Base-by-base conservation (phyloP, 148 eudicot genomes). In the Rheum nobile region DNA sequence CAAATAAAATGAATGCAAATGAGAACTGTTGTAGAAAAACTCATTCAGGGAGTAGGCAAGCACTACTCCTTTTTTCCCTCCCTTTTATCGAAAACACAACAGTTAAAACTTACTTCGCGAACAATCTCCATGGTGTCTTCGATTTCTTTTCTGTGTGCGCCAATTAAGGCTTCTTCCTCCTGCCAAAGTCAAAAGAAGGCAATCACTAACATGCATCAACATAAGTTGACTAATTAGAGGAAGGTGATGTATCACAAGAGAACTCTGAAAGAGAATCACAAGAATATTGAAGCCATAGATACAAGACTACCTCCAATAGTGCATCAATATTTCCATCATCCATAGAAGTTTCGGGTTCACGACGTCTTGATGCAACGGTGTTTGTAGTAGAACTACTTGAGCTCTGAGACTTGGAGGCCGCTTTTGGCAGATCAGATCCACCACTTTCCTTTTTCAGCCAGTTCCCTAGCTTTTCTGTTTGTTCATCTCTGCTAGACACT, bases 121-220 rank as follows among this genome's bases (percentile, higher is more conserved):
- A 96, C 99, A 44, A 96, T 92, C 87, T 92, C 99, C 99, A 96
- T 96, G 2, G 99, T 96, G 77, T 96, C 99, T 81, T 96, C 99
- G 44, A 96, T 96, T 85, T 96, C 99, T 82, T 96, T 96, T 78
- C 99, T 87, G 74, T 96, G 99, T 43, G 99, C 99, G 74, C 94
- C 88, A 71, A 92, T 86, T 37, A 96, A 78, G 13, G 97, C 99
- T 80, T 87, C 97, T 85, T 96, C 99, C 82, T 96, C 99, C 99
- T 96, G 72, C 38, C 77, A 87, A 71, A 78, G 44, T 31, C 77
- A 21, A n/a, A 74, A 48, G 59, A 12, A 67, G 55, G 50, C 32
- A 38, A 43, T 24, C 41, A 70, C 28, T 16, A 38, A 69, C 72
- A 37, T 8, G 44, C 24, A 69, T 37, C 11, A 61, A 13, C 6